Conservation (phyloP, 768 basidiomycete genomes). For the Lentinula guzmanii region DNA sequence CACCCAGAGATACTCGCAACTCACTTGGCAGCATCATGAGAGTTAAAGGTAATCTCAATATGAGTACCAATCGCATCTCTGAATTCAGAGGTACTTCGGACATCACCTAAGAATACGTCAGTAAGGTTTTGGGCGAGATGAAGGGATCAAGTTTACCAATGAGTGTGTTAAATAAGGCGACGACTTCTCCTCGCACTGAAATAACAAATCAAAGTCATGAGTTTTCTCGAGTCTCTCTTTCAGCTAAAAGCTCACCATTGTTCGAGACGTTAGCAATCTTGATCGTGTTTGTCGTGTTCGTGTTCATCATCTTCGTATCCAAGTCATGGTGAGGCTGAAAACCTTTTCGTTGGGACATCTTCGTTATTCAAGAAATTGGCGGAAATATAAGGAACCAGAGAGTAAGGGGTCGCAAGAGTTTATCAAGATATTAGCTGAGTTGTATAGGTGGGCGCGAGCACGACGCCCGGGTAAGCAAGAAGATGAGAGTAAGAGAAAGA, state of each 20-base stretch:
- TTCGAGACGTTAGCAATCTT: conserved; percentile 43
- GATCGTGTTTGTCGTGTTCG: conserved; percentile 24
- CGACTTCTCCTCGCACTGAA: conserved; percentile 38
- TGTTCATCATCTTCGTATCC: conserved; percentile 28
- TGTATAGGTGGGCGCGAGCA: conserved; percentile 14
- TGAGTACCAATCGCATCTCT: conserved; percentile 30
- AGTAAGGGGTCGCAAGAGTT: conserved; percentile 8
- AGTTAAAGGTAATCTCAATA: conserved; percentile 49
- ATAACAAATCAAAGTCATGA: not conserved
- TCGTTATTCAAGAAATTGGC: conserved; percentile 13
- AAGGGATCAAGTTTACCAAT: conserved; percentile 35
- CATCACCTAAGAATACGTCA: conserved; percentile 35
- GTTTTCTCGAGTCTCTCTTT: not conserved
- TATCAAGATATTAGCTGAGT: conserved; percentile 6
- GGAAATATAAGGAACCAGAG: not conserved
- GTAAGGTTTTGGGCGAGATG: not conserved
- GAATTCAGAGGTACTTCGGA: conserved; percentile 38
- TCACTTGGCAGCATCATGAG: conserved; percentile 48
- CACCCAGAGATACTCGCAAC: conserved; percentile 12
- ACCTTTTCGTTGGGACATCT: conserved; percentile 13
- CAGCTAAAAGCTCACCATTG: conserved; percentile 22
- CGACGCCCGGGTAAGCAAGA: conserved; percentile 20
- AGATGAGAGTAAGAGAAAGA: conserved; percentile 21
- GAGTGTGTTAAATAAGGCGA: conserved; percentile 49
- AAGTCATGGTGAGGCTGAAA: conserved; percentile 17